These are phyloP conservation scores for Acacia pycnantha DNA, from an alignment of 331 rosid species.

Conservation along the genomic window DNA sequence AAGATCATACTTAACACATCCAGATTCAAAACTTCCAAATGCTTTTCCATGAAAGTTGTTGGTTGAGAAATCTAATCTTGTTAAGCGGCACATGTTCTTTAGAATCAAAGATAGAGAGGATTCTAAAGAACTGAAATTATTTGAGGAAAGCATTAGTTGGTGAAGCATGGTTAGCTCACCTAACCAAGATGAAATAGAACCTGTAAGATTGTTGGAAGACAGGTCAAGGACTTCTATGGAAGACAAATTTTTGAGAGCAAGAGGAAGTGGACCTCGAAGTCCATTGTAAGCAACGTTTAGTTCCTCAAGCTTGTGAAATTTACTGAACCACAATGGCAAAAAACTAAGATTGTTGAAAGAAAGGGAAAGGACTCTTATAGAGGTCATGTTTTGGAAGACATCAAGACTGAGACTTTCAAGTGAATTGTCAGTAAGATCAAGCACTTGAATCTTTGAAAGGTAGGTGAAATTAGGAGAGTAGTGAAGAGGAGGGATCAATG, in stretches of 20 bases:
- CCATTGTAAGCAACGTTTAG: background rate
- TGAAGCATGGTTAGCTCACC: background rate
- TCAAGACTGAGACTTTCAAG: background rate
- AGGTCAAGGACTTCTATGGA: background rate
- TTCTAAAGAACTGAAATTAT: background rate
- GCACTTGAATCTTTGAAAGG: background rate
- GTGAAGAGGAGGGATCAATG: background rate
- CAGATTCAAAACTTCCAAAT: conserved; percentile 9
- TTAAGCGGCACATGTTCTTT: background rate
- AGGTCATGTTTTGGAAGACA: background rate
- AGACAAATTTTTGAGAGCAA: background rate
- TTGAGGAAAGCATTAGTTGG: background rate
- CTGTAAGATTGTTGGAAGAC: background rate
- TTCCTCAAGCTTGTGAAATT: background rate
- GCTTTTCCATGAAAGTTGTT: conserved; percentile 1
- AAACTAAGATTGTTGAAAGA: background rate
- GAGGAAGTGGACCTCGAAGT: background rate
- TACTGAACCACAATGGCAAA: background rate
- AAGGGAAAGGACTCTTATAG: background rate
- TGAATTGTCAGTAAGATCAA: background rate
- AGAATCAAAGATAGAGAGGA: background rate
- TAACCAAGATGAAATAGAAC: background rate
- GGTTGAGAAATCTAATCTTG: background rate
- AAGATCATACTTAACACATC: conserved; percentile 20
- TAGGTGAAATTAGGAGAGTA: background rate